Conservation (phyloP, 2,329 filamentous ascomycete genomes). For the Thelonectria discophora region DNA sequence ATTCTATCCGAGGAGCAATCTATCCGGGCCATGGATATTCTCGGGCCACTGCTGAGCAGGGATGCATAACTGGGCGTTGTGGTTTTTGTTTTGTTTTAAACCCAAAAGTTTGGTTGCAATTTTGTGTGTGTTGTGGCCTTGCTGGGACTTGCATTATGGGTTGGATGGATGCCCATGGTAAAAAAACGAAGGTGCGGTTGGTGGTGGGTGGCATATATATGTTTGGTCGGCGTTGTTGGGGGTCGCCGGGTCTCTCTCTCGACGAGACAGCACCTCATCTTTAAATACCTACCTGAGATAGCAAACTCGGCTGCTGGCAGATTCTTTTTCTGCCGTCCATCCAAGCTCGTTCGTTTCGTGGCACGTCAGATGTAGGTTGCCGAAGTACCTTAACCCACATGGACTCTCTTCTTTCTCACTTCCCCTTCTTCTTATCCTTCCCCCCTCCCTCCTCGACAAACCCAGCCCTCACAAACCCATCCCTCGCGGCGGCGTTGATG, state of each 20-base stretch:
- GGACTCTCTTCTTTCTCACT: slow-evolving; percentile 24
- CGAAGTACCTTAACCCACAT: slow-evolving; percentile 4
- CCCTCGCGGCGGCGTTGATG: slow-evolving; percentile 86
- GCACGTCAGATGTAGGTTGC: neutral
- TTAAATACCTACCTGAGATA: slow-evolving; percentile 23
- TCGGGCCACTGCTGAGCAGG: slow-evolving; percentile 62
- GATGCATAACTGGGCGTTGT: slow-evolving; percentile 29
- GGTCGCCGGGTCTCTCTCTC: slow-evolving; percentile 28
- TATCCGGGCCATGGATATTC: slow-evolving; percentile 74
- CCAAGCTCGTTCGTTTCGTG: neutral
- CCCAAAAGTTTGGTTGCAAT: slow-evolving; percentile 4
- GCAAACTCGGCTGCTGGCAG: slow-evolving; percentile 23
- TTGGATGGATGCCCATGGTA: neutral
- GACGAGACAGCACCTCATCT: slow-evolving; percentile 42
- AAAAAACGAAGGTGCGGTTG: slow-evolving; percentile 4
- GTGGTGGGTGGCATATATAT: slow-evolving; percentile 25
- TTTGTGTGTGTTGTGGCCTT: neutral
- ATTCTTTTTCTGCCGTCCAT: slow-evolving; percentile 11
- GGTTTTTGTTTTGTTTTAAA: neutral
- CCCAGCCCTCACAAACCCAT: slow-evolving; percentile 82
- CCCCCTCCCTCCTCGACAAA: slow-evolving; percentile 66
- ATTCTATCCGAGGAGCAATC: slow-evolving; percentile 82
- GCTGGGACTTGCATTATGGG: slow-evolving; percentile 3
- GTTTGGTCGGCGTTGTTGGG: slow-evolving; percentile 32
- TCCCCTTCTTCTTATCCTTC: slow-evolving; percentile 41